Base-by-base conservation (phyloP, 2,329 filamentous ascomycete genomes). In the Waltergamsia citrina region DNA sequence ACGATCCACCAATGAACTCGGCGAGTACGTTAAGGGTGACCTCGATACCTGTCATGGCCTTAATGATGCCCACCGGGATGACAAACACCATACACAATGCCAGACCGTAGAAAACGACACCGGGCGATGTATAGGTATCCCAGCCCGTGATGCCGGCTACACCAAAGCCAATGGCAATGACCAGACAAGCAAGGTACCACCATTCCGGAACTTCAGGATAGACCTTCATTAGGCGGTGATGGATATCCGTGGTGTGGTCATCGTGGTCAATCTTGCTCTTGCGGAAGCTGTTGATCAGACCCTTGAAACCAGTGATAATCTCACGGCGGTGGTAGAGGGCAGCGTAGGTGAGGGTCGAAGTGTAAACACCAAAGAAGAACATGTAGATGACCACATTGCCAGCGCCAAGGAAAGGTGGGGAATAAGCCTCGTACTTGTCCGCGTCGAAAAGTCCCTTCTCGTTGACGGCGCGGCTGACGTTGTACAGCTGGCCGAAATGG, bases 281-380 rank as follows among this genome's bases (percentile, higher is more conserved):
- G 29, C 58, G 59, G 40, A 71, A 29, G 45, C 61, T 63, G 40
- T 57, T 59, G 41, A 59, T 54, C 5, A 70, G 49, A 23, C 60
- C 64, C 45, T 61, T 60, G 52, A 71, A 66, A 3, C 67, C 68
- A 35, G 64, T 61, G 7, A 46, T 45, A 25, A 74, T 65, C 41
- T 73, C 68, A 33, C 63, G 59, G 4, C 67, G 60, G 44, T 74
- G 66, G 47, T 71, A 73, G 2, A 74, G 56, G 14, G 52, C 44
- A 17, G 66, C 63, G 35, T 73, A 70, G 4, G 63, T 65, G 12
- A 74, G 48, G 0, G 63, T 65, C 14, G 69, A 65, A 0, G 69
- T 59, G 42, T 73, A 73, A 20, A 71, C 63, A 33, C 61, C 67
- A 37, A 74, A 74, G 53, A 71, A 73, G 48, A 66, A 69, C 41